Evolutionary conservation across 345 rosid genomes (phyloP), one percentile per base, ranked within the genome.

Genomic region (Euphorbia lathyris): DNA sequence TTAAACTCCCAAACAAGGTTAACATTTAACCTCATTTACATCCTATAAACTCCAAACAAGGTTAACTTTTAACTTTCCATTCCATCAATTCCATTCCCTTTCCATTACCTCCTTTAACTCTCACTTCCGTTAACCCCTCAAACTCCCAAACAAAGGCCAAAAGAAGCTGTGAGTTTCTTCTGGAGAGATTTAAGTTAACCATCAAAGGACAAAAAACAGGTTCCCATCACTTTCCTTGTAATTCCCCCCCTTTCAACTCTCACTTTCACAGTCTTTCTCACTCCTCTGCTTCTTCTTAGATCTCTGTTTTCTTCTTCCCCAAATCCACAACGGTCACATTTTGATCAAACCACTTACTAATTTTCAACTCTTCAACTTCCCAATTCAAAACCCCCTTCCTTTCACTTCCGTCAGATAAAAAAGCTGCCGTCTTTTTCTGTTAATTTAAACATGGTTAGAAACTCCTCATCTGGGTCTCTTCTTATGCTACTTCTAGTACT

Each of bases 311-410:
- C 51, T 45, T 45, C 58, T 9, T 30, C 12, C 9, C 10, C 36
- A 4, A 20, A 6, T 17, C 7, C 45, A 36, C 65, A 72, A 72
- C 71, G 76, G 70, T 72, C 65, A 72, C 40, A 42, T 72, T 57
- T 65, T 70, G 17, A 16, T 30, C 16, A 32, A 13, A 9, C 62
- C 38, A 17, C 53, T 11, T 38, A 2, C 20, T 45, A 47, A 5
- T 20, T 20, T 20, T 9, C 40, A 12, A 38, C 29, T 36, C 60
- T 29, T 22, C 65, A 42, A 43, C 6, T 68, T 56, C 70, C 64
- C 55, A 42, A 4, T 9, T 65, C 69, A 64, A 27, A 64, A 20
- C 5, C 7, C 25, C 69, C 25, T 27, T 52, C 63, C 43, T 29
- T 40, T 17, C 19, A n/a, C n/a, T n/a, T n/a, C n/a, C n/a, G n/a